These are phyloP conservation scores for Quercus parvula DNA, from an alignment of 306 rosid genomes.

Conservation along the genomic window DNA sequence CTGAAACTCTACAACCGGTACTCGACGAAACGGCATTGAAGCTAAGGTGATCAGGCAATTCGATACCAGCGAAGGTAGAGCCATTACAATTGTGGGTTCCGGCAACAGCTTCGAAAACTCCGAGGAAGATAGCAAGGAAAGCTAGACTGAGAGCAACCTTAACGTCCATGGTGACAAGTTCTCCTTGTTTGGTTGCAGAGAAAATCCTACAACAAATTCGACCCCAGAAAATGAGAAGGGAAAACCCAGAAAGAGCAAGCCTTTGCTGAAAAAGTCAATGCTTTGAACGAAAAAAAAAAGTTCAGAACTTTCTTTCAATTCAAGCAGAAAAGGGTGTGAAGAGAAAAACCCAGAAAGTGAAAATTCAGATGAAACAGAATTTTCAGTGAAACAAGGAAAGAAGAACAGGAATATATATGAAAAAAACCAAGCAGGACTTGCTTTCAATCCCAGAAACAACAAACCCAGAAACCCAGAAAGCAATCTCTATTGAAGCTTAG, in stretches of 20 bases:
- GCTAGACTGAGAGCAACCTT: constrained; percentile 30
- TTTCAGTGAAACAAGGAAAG: not conserved
- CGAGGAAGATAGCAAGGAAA: constrained; percentile 32
- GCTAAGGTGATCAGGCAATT: constrained; percentile 63
- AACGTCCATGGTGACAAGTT: constrained; percentile 32
- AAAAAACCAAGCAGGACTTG: not conserved
- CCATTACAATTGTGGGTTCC: constrained; percentile 41
- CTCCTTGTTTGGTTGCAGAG: constrained; percentile 30
- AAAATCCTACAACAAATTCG: constrained; percentile 39
- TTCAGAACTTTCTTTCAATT: not conserved
- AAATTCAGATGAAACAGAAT: not conserved
- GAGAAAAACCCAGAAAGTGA: constrained; percentile 18
- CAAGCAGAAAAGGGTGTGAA: not conserved
- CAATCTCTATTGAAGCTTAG: not conserved
- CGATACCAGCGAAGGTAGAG: constrained; percentile 65
- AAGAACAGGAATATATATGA: not conserved
- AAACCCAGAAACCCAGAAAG: constrained; percentile 15
- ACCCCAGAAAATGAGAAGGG: not conserved
- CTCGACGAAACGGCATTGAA: constrained; percentile 48
- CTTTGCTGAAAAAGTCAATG: constrained; percentile 2
- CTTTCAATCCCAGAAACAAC: constrained; percentile 4
- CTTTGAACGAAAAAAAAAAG: not conserved
- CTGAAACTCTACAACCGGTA: constrained; percentile 49
- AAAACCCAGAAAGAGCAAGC: constrained; percentile 24
- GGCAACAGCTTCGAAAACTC: constrained; percentile 27